phyloP scores from a whole-genome alignment of 805 yeast genomes.

The Wickerhamomyces subpelliculosus region DNA sequence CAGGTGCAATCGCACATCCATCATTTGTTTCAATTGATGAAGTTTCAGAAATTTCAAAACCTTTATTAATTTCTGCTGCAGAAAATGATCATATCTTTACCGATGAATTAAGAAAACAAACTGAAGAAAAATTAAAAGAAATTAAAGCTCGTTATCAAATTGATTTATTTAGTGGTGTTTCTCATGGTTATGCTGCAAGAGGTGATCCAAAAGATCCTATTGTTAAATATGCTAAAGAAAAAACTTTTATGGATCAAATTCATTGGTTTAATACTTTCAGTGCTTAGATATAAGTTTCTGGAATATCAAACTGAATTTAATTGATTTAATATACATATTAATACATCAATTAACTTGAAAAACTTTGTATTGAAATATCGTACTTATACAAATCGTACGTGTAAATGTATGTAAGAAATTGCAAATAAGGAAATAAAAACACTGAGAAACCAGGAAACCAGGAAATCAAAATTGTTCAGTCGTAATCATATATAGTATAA shows the following conservation, averaged over 20 bases:
- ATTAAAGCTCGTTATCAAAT: conserved; percentile 51
- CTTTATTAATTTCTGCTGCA: conserved; percentile 64
- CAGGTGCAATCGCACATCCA: conserved; percentile 81
- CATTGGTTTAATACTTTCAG: conserved; percentile 13
- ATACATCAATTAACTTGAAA: too few relatives aligned
- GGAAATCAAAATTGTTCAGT: too few relatives aligned
- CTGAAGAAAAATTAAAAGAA: conserved; percentile 52
- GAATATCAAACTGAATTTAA: too few relatives aligned
- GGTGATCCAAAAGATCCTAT: conserved; percentile 56
- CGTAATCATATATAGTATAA: too few relatives aligned
- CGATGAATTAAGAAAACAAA: conserved; percentile 50
- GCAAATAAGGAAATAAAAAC: too few relatives aligned
- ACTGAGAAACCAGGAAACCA: too few relatives aligned
- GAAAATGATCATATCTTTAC: conserved; percentile 62
- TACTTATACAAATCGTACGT: too few relatives aligned
- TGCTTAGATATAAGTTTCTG: neutral
- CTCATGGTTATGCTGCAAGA: conserved; percentile 77
- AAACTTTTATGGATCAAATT: conserved; percentile 40
- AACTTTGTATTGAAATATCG: too few relatives aligned
- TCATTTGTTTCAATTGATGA: conserved; percentile 64
- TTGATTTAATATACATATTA: neutral
- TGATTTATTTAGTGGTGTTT: conserved; percentile 53
- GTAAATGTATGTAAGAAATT: too few relatives aligned
- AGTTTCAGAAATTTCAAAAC: conserved; percentile 45
- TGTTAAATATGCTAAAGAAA: conserved; percentile 60